A percentile compares a stretch with the other conserved stretches of the same genome.
These are phyloP conservation scores for Yueomyces sp. DNA, from an alignment of 805 yeast species.

Conservation along the genomic window DNA sequence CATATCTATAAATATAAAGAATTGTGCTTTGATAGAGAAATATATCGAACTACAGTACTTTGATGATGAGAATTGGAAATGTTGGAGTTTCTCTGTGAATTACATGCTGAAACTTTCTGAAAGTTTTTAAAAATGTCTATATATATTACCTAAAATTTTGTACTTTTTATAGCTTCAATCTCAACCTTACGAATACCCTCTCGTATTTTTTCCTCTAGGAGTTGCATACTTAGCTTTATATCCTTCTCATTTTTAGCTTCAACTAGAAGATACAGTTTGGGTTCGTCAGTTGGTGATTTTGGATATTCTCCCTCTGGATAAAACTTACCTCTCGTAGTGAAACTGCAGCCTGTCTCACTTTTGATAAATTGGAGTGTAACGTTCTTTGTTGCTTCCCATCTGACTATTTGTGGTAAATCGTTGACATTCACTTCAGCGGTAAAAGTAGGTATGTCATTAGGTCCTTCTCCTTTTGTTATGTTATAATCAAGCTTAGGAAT, in stretches of 20 bases:
- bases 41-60: too few relatives aligned
- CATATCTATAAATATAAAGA: too few relatives aligned
- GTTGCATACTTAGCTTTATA: conserved; percentile 44
- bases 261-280: conserved; percentile 62
- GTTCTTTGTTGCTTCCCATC: conserved; percentile 67
- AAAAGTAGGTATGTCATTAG: conserved; percentile 42
- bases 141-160: conserved; percentile 28
- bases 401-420: conserved; percentile 68
- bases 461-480: conserved; percentile 37
- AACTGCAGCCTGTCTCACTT: conserved; percentile 60
- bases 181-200: conserved; percentile 42
- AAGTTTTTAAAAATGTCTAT: too few relatives aligned
- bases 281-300: conserved; percentile 41
- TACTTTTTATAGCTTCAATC: conserved; percentile 30
- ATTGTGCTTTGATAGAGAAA: too few relatives aligned
- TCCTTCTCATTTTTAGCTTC: conserved; percentile 57
- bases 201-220: conserved; percentile 40
- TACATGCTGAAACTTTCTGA: too few relatives aligned
- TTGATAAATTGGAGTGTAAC: conserved; percentile 49
- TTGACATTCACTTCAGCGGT: conserved; percentile 66
- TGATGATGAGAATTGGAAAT: too few relatives aligned
- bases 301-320: conserved; percentile 50
- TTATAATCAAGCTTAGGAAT: conserved; percentile 35
- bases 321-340: conserved; percentile 71
- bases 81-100: too few relatives aligned